Evolutionary conservation across 306 rosid species (phyloP), one percentile per base, ranked within the genome.

Genomic region (Cicer chorassanicum): DNA sequence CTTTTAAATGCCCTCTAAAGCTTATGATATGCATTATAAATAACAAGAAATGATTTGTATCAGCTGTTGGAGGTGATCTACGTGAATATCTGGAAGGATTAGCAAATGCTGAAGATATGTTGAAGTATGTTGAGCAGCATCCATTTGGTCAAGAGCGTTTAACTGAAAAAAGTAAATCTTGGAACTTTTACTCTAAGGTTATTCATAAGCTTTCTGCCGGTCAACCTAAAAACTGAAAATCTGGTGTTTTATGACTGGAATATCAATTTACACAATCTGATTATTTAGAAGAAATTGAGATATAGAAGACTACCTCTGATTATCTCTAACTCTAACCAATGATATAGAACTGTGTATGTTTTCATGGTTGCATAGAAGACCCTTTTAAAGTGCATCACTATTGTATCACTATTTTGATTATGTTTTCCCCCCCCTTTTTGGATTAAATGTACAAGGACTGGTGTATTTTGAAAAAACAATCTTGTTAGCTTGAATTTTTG

Each of bases 71-170:
- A 65, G 98, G 98, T 10, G 88, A 79, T 71, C 71, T 89, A 46
- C 73, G 88, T 66, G 65, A 59, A 74, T 93, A 93, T 75, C 73
- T 91, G 46, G 85, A 84, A 8, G 77, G 82, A 42, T 65, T 91
- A 75, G 89, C 90, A 29, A 75, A 55, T 8, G 91, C 88, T 68
- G 88, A 80, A 76, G 83, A 86, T 63, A 45, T 88, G 60, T 39
- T 9, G 48, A 78, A 80, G 45, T 93, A 82, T 29, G 76, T 91
- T 60, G 88, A 78, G 81, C 62, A 68, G 59, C 79, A 85, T 73
- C 96, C 91, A 10, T 88, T 82, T 82, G 96, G 96, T 80, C 91
- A 93, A 80, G 44, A 76, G 9, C 79, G 79, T 6, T 85, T 91
- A 16, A 54, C 44, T 13, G 80, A 85, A 73, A 80, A 9, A 64